phyloP scores from a whole-genome alignment of 179 eudicot species.

The Corrigiola litoralis region DNA sequence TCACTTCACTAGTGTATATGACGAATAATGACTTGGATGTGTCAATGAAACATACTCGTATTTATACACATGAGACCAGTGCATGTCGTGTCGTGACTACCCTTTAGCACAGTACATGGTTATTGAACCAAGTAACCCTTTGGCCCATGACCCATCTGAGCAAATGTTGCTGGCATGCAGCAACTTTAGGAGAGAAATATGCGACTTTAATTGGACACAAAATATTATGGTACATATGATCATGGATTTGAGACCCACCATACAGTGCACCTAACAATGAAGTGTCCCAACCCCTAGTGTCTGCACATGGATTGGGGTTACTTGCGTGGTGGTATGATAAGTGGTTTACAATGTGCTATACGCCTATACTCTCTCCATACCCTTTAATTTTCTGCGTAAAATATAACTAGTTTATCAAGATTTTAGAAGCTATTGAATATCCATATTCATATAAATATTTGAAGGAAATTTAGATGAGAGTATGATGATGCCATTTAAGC shows the following conservation, averaged over 20 bases:
- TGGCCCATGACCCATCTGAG: constrained; percentile 16
- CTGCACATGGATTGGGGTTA: constrained; percentile 23
- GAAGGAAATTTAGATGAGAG: not conserved
- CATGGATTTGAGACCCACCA: constrained; percentile 6
- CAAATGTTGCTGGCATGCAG: constrained; percentile 1
- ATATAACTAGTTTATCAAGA: not conserved
- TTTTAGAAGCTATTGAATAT: not conserved
- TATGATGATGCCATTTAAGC: constrained; percentile 6
- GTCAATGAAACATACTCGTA: not conserved
- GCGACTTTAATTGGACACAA: not conserved
- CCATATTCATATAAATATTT: no score
- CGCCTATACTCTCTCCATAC: not conserved
- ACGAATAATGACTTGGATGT: no score
- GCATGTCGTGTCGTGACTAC: constrained; percentile 1
- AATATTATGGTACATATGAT: constrained; percentile 1
- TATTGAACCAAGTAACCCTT: constrained; percentile 5
- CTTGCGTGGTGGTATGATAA: not conserved
- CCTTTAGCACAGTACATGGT: constrained; percentile 4
- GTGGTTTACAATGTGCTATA: not conserved
- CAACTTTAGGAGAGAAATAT: not conserved
- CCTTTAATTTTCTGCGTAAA: not conserved
- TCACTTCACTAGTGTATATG: no score
- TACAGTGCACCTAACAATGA: not conserved
- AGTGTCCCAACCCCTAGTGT: constrained; percentile 10
- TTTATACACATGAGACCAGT: constrained; percentile 19